Conservation (phyloP, 441 rosid genomes). For the Euphorbia neoarborescens region DNA sequence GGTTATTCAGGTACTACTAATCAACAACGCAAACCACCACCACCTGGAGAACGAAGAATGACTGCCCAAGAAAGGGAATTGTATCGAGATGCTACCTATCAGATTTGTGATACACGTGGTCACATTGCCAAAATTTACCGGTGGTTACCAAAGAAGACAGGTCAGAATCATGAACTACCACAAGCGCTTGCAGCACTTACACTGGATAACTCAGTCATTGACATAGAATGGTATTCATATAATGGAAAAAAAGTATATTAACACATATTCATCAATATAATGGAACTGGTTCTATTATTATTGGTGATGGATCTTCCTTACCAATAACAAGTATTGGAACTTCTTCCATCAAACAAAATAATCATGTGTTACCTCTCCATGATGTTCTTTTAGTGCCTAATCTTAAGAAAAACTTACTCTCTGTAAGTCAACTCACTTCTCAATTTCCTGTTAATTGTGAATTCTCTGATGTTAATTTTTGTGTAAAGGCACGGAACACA, state of each 20-base stretch:
- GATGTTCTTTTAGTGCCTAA: background rate
- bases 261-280: background rate
- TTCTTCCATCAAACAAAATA: background rate
- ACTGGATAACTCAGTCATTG: background rate
- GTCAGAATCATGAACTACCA: background rate
- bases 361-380: background rate
- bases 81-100: background rate
- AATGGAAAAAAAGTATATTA: background rate
- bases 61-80: background rate
- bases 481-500: background rate
- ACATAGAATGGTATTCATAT: background rate
- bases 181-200: background rate
- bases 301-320: background rate
- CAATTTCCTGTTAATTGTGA: background rate
- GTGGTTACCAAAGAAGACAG: background rate
- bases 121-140: background rate
- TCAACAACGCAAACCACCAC: background rate
- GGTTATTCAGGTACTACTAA: background rate
- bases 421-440: background rate
- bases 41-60: background rate
- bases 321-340: background rate
- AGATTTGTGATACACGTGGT: background rate
- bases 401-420: background rate
- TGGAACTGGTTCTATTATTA: background rate
- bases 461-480: background rate